These are phyloP conservation scores for Mortierella sp. DNA, from an alignment of 371 early-diverging fungal species.

Conservation along the genomic window DNA sequence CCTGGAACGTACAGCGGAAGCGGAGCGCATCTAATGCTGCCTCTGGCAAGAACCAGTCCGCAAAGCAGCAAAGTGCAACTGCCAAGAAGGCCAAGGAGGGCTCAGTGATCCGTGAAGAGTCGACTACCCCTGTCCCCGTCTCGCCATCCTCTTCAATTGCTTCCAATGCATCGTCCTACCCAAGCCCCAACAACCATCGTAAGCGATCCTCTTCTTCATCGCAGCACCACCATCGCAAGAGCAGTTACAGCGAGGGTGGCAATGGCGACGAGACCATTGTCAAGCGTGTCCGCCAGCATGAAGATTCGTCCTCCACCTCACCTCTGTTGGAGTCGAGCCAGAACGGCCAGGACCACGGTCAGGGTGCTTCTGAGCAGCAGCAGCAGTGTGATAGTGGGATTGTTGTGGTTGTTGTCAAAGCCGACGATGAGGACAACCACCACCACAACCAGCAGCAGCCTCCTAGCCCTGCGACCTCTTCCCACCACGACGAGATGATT, in stretches of 20 bases:
- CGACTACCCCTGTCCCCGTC: not conserved
- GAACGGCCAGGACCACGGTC: not conserved
- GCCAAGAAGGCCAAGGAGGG: constrained; percentile 26
- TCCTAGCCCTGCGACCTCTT: not conserved
- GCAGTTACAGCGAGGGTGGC: not conserved
- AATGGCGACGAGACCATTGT: not conserved
- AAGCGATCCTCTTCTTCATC: constrained; percentile 23
- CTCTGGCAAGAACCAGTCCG: constrained; percentile 9
- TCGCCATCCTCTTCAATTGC: constrained; percentile 35
- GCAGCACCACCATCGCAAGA: not conserved
- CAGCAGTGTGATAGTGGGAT: constrained; percentile 16
- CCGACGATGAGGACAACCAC: constrained; percentile 11
- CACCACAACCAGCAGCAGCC: not conserved
- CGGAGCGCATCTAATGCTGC: constrained; percentile 21
- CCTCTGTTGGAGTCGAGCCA: not conserved
- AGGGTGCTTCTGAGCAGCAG: not conserved
- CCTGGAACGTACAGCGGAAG: constrained; percentile 47
- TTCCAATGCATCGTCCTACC: constrained; percentile 10
- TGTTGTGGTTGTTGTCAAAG: constrained; percentile 29
- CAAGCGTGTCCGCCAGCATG: constrained; percentile 32
- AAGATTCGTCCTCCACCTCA: not conserved
- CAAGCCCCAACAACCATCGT: constrained; percentile 18
- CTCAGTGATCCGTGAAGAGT: constrained; percentile 4
- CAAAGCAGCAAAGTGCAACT: not conserved
- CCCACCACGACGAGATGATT: not conserved